phyloP scores from a whole-genome alignment of 2,329 filamentous ascomycete species.

The Beauveria sp. region DNA sequence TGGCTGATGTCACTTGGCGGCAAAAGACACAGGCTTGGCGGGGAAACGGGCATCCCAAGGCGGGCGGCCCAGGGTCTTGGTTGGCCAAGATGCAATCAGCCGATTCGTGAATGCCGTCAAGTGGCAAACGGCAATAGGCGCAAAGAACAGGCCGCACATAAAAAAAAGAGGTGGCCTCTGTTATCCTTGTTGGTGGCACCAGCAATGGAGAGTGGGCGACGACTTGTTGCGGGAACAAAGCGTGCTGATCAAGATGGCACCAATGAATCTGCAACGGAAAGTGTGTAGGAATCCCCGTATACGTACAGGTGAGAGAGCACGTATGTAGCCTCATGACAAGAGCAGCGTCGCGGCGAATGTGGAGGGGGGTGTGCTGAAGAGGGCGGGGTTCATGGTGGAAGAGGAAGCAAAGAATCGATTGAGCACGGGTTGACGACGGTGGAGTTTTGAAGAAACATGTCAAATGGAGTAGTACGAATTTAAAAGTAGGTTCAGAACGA shows the following conservation, averaged over 20 bases:
- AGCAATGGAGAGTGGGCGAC: background rate
- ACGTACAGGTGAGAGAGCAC: background rate
- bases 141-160: background rate
- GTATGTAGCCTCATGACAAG: constrained; percentile 5
- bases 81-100: background rate
- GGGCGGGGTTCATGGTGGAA: background rate
- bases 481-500: too few relatives aligned
- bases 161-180: background rate
- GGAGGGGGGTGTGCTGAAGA: constrained; percentile 2
- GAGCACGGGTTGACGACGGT: background rate
- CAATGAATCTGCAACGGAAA: background rate
- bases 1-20: constrained; percentile 11
- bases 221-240: too few relatives aligned
- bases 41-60: background rate
- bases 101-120: constrained; percentile 7
- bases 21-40: constrained; percentile 5
- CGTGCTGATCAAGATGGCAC: constrained; percentile 1
- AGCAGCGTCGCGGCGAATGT: background rate
- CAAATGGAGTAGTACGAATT: background rate
- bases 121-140: background rate
- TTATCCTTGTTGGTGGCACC: background rate
- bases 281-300: background rate
- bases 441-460: background rate
- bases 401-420: background rate
- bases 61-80: background rate